Evolutionary conservation across 2,329 filamentous ascomycete species (phyloP), one percentile per base, ranked within the genome.

Genomic region (Microcyclosporella mali): DNA sequence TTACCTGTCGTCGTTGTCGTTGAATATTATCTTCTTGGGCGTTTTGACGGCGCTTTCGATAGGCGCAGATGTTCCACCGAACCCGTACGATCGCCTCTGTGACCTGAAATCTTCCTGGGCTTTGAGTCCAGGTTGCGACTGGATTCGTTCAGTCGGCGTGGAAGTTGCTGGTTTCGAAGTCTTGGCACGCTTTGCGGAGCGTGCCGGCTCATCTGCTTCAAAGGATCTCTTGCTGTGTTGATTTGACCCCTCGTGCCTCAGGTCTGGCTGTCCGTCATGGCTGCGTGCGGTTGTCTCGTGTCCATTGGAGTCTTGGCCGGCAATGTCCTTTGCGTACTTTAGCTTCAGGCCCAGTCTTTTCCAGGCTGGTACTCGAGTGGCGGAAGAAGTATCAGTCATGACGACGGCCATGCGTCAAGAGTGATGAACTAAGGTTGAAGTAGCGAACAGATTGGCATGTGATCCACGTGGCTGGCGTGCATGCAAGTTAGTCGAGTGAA

Each of bases 321-420:
- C 19, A 21, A 40, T 49, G 36, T 66, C 59, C 58, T 71, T 68
- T 34, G 70, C 68, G 57, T 71, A 71, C 60, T 79, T 81, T 53
- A 78, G 66, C 65, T 79, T 79, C 47, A 80, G 66, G 28, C 77
- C 77, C 42, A 80, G 63, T 57, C 73, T 69, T 59, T 79, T 79
- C 76, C 76, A 81, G 47, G 78, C 76, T 25, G 78, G 77, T 36
- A 74, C 61, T 33, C 51, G 45, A 25, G 51, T 54, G 57, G 56
- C 41, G 41, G 49, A 19, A 1, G 43, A 36, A 21, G n/a, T 17
- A 9, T 30, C 29, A 14, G 10, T 18, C 41, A 44, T 44, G n/a
- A 21, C 14, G 19, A 14, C 31, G 18, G 31, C 18, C 38, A 27
- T 41, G 38, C 34, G 38, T 16, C 16, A 34, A 18, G 9, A 34